phyloP scores from a whole-genome alignment of 805 yeast genomes.

The Starmerella kuoi region DNA sequence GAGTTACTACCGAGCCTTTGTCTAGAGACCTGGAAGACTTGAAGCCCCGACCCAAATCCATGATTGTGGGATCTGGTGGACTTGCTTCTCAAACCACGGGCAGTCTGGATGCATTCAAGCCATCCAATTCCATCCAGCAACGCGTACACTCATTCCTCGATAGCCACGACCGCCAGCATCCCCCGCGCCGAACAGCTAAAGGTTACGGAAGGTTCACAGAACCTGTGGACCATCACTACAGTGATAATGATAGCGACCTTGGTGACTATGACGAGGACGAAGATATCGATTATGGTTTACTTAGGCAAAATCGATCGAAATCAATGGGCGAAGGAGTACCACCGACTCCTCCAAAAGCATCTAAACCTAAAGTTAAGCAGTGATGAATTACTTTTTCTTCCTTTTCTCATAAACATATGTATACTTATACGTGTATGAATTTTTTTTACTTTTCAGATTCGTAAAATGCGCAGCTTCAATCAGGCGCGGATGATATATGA shows the following conservation, averaged over 20 bases:
- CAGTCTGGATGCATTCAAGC: conserved; percentile 16
- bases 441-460: too few relatives aligned
- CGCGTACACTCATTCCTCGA: conserved; percentile 27
- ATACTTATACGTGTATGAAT: too few relatives aligned
- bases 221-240: conserved; percentile 1
- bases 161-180: conserved; percentile 29
- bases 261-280: background rate
- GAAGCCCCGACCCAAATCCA: conserved; percentile 17
- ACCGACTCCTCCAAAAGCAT: conserved; percentile 5
- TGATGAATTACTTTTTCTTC: conserved; percentile 1
- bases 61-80: conserved; percentile 13
- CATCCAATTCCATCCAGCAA: conserved; percentile 29
- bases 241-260: conserved; percentile 2
- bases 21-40: too few relatives aligned
- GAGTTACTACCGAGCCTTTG: too few relatives aligned
- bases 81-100: conserved; percentile 2
- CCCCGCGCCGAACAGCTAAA: conserved; percentile 48
- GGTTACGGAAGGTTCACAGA: conserved; percentile 76
- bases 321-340: conserved; percentile 5
- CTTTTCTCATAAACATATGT: too few relatives aligned
- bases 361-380: conserved; percentile 12
- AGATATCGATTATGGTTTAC: background rate
- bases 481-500: too few relatives aligned
- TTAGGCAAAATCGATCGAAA: background rate
- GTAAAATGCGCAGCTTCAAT: too few relatives aligned